phyloP scores from a whole-genome alignment of 352 stramenopile genomes.

The Phytopythium litorale region DNA sequence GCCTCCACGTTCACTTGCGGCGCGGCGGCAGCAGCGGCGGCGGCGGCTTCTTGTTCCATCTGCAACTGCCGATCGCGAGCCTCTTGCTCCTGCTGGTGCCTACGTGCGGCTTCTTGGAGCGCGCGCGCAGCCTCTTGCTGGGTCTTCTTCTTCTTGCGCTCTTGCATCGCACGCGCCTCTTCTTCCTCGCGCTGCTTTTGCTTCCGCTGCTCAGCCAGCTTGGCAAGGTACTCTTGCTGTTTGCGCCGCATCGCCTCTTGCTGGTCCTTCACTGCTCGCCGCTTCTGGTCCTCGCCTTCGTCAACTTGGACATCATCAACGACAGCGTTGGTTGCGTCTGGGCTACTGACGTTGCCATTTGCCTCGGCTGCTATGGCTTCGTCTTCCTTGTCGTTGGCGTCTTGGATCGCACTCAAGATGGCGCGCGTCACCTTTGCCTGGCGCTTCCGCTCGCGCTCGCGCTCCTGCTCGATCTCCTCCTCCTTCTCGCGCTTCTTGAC shows the following conservation, averaged over 20 bases:
- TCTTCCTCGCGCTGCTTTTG: constrained; percentile 72
- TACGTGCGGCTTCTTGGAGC: constrained; percentile 47
- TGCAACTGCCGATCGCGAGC: constrained; percentile 13
- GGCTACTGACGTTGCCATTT: too few relatives aligned
- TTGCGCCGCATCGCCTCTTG: constrained; percentile 53
- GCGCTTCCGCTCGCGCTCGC: constrained; percentile 41
- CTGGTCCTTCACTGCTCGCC: constrained; percentile 32
- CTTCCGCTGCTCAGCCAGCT: constrained; percentile 54
- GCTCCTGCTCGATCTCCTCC: constrained; percentile 43
- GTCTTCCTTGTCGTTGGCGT: constrained; percentile 26
- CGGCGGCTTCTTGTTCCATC: constrained; percentile 38
- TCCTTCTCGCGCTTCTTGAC: constrained; percentile 49
- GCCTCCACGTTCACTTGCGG: constrained; percentile 45
- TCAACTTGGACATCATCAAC: constrained; percentile 13
- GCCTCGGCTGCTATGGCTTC: constrained; percentile 4
- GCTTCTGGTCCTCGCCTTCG: constrained; percentile 28
- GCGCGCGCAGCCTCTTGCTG: constrained; percentile 50
- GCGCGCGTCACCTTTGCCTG: constrained; percentile 55
- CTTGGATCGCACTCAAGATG: constrained; percentile 50
- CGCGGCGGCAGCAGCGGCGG: constrained; percentile 15
- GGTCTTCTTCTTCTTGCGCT: constrained; percentile 48
- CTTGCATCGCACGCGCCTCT: constrained; percentile 44
- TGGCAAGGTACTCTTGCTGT: constrained; percentile 64
- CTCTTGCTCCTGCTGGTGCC: constrained; percentile 28
- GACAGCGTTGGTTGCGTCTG: background rate